Conservation (phyloP, 2,329 filamentous ascomycete species). For the Aspergillus calidoustus region DNA sequence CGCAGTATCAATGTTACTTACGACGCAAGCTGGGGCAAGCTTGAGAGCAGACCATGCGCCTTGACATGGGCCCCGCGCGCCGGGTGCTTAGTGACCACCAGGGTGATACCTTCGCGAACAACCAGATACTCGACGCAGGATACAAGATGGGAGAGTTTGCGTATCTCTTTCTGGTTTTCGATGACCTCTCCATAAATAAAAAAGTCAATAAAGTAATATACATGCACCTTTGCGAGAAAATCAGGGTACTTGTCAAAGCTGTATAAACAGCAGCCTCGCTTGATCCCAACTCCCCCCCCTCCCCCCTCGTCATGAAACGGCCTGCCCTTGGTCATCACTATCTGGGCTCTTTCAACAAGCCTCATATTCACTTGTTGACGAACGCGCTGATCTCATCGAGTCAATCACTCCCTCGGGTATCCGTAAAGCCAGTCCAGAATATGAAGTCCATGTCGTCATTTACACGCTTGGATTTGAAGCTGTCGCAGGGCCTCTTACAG, state of each 20-base stretch:
- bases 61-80: too few relatives aligned
- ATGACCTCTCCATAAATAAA: conserved; percentile 40
- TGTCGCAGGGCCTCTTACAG: conserved; percentile 39
- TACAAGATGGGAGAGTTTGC: conserved; percentile 12
- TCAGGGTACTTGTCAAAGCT: conserved; percentile 36
- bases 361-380: conserved; percentile 51
- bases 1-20: too few relatives aligned
- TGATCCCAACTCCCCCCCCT: conserved; percentile 23
- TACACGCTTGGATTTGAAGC: conserved; percentile 48
- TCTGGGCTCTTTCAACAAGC: conserved; percentile 39
- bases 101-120: background rate
- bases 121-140: conserved; percentile 17
- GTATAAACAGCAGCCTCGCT: conserved; percentile 34
- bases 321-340: conserved; percentile 27
- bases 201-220: conserved; percentile 46
- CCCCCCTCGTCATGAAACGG: conserved; percentile 24
- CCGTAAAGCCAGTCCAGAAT: background rate
- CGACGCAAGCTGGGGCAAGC: too few relatives aligned
- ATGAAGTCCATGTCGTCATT: conserved; percentile 34
- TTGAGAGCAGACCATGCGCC: too few relatives aligned
- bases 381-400: conserved; percentile 22
- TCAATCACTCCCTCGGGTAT: conserved; percentile 3
- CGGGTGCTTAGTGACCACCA: too few relatives aligned
- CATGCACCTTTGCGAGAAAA: conserved; percentile 44
- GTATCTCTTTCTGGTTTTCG: conserved; percentile 32